Base-by-base conservation (phyloP, 2,329 filamentous ascomycete genomes). In the Septoria linicola region DNA sequence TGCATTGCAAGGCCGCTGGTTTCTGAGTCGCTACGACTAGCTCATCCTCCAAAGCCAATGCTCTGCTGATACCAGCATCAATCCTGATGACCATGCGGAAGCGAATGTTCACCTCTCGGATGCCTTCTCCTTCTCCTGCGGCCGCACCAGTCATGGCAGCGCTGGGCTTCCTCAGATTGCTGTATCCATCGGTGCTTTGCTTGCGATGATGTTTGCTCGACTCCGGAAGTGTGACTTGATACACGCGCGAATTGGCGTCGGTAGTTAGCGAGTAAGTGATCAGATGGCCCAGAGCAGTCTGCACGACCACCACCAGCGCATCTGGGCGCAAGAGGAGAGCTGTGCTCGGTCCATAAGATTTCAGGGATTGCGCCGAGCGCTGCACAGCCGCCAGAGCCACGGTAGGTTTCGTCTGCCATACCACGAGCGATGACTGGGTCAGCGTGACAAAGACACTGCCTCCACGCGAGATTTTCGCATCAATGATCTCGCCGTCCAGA, bases 21-120 rank as follows among this genome's bases (percentile, higher is more conserved):
- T 93, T 96, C 51, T 83, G 79, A 0, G 93, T 99, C 3, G 93
- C 89, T 45, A 99, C 91, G 17, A 97, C 79, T 34, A 99, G 76
- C 69, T 97, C 93, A 49, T 96, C 89, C 59, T 97, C 93, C 17
- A 97, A 78, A 2, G 93, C 92, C 48, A 97, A 74, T 8, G 88
- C 89, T 63, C 85, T 88, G 60, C 85, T 84, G 62, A 99, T 96
- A 2, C 93, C 93, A 2, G 93, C 93, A 70, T 99, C 93, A 14
- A 99, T 89, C 68, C 95, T 95, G 66, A 99, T 97, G 11, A 96
- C 92, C 88, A 96, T 96, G 51, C 92, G 83, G 71, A 99, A 99
- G 8, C 89, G 87, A 41, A 99, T 80, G 63, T 87, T 95, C 49
- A 95, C 83, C 70, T 99, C 93, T 46, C 83, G 82, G 43, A 96